Conservation (phyloP, 202 grass and related monocot genomes). For the Digitaria exilis region DNA sequence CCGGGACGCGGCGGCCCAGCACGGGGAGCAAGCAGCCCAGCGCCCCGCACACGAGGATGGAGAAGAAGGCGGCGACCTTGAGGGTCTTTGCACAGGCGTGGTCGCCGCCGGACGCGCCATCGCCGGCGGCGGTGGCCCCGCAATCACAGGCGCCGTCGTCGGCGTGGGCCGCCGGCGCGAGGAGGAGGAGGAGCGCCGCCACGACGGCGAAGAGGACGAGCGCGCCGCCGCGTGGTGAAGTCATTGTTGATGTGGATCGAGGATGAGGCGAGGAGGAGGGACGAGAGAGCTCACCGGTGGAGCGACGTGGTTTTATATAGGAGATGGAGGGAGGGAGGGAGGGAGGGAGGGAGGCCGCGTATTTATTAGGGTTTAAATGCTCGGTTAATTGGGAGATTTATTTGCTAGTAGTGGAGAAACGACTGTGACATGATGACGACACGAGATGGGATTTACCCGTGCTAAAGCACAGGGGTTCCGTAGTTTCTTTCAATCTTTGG, state of each 20-base stretch:
- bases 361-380: slow-evolving; percentile 12
- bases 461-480: not conserved
- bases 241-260: not conserved
- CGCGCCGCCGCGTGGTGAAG: not conserved
- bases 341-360: no score
- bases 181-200: not conserved
- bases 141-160: slow-evolving; percentile 31
- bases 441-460: not conserved
- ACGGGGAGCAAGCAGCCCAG: slow-evolving; percentile 59
- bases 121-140: not conserved
- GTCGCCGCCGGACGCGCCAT: slow-evolving; percentile 13
- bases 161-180: slow-evolving; percentile 1
- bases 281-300: not conserved
- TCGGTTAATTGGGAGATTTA: not conserved
- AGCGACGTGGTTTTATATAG: not conserved
- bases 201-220: not conserved
- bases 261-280: not conserved
- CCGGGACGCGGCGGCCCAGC: slow-evolving; percentile 48
- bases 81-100: slow-evolving; percentile 15
- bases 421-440: slow-evolving; percentile 29
- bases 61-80: slow-evolving; percentile 67
- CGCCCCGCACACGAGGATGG: slow-evolving; percentile 63
- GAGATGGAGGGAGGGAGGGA: no score
- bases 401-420: not conserved
- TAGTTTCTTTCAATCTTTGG: not conserved